These are phyloP conservation scores for Chlorella sorokiniana DNA, from an alignment of 139 green algal species.

Conservation along the genomic window DNA sequence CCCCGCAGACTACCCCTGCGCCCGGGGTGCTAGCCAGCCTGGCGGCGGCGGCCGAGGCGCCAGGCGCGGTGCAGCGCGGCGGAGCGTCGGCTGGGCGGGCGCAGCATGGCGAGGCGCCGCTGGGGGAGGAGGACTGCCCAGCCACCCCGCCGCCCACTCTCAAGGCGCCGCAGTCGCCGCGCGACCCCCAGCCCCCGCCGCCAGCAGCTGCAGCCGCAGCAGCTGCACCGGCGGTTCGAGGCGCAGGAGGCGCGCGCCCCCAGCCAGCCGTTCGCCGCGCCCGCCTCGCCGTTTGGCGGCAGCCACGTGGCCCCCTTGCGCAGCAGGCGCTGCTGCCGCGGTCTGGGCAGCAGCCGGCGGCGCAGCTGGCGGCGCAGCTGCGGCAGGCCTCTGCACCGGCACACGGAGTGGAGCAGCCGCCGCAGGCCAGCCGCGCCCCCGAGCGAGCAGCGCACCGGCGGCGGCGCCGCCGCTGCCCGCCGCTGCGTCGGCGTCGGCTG, in stretches of 20 bases:
- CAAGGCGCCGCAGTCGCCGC: slow-evolving; percentile 23
- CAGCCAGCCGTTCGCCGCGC: too few species aligned
- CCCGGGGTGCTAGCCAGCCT: not conserved
- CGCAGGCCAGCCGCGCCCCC: not conserved
- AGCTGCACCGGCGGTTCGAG: not conserved
- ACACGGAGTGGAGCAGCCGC: too few species aligned
- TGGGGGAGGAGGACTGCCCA: slow-evolving; percentile 5
- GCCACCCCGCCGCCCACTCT: slow-evolving; percentile 16
- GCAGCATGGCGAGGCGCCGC: not conserved
- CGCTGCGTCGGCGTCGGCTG: not conserved
- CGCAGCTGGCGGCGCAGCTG: not conserved
- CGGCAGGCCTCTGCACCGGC: too few species aligned
- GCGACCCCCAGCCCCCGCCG: not conserved
- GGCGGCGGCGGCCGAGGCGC: not conserved
- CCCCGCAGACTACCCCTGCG: not conserved
- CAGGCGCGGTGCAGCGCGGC: not conserved
- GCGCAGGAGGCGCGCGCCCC: not conserved
- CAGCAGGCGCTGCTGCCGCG: not conserved
- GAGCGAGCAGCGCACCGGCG: not conserved
- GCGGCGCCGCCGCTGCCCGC: not conserved
- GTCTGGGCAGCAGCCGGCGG: not conserved
- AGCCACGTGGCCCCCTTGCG: not conserved
- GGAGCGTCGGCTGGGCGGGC: not conserved
- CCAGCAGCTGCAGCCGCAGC: not conserved
- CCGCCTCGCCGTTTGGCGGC: not conserved